Evolutionary conservation across 2,329 filamentous ascomycete genomes (phyloP), one percentile per base, ranked within the genome.

Genomic region (Neofusicoccum kwambonambiense): DNA sequence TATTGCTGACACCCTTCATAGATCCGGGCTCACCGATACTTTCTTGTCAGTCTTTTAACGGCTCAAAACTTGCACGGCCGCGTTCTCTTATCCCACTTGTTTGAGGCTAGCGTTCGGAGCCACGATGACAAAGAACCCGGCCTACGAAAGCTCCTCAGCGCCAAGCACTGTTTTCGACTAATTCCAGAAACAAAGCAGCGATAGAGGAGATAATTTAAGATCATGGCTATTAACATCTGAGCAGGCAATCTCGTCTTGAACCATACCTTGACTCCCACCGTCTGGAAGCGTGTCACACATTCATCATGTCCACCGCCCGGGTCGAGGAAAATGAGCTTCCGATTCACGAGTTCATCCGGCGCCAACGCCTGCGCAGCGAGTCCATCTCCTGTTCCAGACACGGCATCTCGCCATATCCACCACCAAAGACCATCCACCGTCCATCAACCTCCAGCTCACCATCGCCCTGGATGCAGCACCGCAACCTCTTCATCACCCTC

Each of bases 141-240:
- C 4, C 27, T 31, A 31, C 27, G 27, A 31, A 31, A 1, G 27
- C 27, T 31, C 27, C 27, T 39, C 37, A 3, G 4, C 6, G 56
- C 42, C 56, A 60, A 60, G 56, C 56, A 41, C 56, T 47, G 56
- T 60, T 60, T 60, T 60, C 56, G 19, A 37, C 22, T n/a, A 44
- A 5, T 8, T 4, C 12, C 15, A 35, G 3, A 4, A 34, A 60
- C 56, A 60, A 60, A 47, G 56, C 27, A 22, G 15, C 17, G 3
- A 19, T 17, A 19, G 3, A 34, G 6, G 9, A 13, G 12, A 34
- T 44, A 58, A 7, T 13, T 19, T 27, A 19, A 19, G 15, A 13
- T 5, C 15, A 15, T 31, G 9, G 12, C 50, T 19, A 11, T 6
- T 17, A 22, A 9, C 15, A 7, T 37, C 54, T n/a, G 41, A 37